A percentile compares a stretch with the other conserved stretches of the same genome.
Conservation (phyloP, 2,329 filamentous ascomycete species). For the Fusarium odoratissimum region DNA sequence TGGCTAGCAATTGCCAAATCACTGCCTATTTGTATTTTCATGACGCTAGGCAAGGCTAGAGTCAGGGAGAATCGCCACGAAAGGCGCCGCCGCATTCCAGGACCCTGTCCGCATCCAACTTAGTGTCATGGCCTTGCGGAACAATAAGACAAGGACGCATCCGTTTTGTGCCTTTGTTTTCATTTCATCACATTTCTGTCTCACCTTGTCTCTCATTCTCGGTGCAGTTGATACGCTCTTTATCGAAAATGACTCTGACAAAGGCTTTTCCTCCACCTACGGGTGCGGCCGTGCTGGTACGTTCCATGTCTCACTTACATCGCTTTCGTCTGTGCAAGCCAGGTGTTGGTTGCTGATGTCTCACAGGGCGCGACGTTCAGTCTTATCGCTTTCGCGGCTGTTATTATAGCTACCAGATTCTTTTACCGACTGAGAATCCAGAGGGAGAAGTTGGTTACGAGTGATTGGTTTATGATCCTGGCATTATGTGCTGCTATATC, state of each 20-base stretch:
- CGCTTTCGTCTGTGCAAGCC: neutral
- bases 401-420: conserved; percentile 14
- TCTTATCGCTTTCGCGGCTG: conserved; percentile 10
- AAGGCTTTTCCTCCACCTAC: conserved; percentile 20
- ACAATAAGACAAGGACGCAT: conserved; percentile 22
- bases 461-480: conserved; percentile 28
- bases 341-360: neutral
- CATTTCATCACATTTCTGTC: neutral
- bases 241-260: conserved; percentile 21
- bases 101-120: conserved; percentile 20
- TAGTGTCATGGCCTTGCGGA: neutral
- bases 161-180: conserved; percentile 7
- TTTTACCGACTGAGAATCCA: conserved; percentile 24
- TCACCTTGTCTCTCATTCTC: conserved; percentile 12
- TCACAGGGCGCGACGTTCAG: conserved; percentile 10
- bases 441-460: conserved; percentile 2
- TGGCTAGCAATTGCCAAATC: neutral
- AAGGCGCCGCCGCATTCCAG: conserved; percentile 26
- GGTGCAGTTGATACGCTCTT: conserved; percentile 12
- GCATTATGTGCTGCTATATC: conserved; percentile 19
- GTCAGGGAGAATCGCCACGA: conserved; percentile 11
- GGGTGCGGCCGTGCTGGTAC: conserved; percentile 21
- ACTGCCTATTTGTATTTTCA: conserved; percentile 2
- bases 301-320: neutral
- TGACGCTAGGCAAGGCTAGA: conserved; percentile 1